phyloP scores from a whole-genome alignment of 2,329 filamentous ascomycete species.

The Fusarium foetens region DNA sequence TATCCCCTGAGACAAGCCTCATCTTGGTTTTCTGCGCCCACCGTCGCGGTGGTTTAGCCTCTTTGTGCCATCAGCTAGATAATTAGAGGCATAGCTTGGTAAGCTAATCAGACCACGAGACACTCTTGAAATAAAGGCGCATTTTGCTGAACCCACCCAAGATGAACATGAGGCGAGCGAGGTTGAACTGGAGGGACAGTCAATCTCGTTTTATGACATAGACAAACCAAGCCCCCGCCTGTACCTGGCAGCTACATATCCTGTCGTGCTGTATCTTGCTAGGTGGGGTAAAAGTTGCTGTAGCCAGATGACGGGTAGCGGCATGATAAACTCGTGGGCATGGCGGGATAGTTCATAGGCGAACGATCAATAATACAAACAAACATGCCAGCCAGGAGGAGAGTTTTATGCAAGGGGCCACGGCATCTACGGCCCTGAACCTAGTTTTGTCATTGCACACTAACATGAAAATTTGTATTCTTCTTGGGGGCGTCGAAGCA shows the following conservation, averaged over 20 bases:
- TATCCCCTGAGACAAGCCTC: conserved; percentile 45
- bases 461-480: conserved; percentile 5
- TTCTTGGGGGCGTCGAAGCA: conserved; percentile 5
- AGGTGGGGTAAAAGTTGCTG: conserved; percentile 24
- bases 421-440: conserved; percentile 16
- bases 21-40: conserved; percentile 35
- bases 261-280: background rate
- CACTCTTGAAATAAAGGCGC: conserved; percentile 38
- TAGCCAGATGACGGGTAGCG: conserved; percentile 9
- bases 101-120: conserved; percentile 35
- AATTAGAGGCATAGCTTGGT: conserved; percentile 24
- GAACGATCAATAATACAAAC: conserved; percentile 4
- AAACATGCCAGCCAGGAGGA: conserved; percentile 28
- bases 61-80: conserved; percentile 32
- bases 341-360: conserved; percentile 19
- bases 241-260: conserved; percentile 16
- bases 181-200: conserved; percentile 14
- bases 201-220: conserved; percentile 11
- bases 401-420: conserved; percentile 34
- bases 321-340: conserved; percentile 30
- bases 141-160: conserved; percentile 24
- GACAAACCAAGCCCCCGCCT: conserved; percentile 1
- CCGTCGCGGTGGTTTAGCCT: conserved; percentile 26
- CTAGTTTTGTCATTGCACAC: conserved; percentile 11
- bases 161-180: conserved; percentile 26